Evolutionary conservation across 2,329 filamentous ascomycete genomes (phyloP), one percentile per base, ranked within the genome.

Genomic region (Aquanectria penicillioides): DNA sequence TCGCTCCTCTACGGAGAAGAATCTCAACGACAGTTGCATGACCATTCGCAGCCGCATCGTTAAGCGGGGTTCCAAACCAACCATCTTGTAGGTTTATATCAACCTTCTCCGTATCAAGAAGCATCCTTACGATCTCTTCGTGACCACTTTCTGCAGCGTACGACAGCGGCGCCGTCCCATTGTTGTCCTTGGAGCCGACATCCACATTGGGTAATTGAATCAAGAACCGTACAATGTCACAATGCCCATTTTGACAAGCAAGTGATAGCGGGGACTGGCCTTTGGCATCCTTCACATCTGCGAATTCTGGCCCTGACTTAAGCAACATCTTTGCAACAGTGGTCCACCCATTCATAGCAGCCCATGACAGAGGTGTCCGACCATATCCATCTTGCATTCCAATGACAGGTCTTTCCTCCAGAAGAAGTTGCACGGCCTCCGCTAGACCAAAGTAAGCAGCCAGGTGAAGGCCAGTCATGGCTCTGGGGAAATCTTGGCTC

Each of bases 401-500:
- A 31, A 23, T 47, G 17, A 15, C 28, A 34, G 13, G 15, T 34
- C 18, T 13, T 25, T 47, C 18, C 34, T 22, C 22, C 5, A 34
- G 28, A 12, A 34, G 18, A 5, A 33, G 28, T 12, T 29, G 9
- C n/a, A n/a, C n/a, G n/a, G n/a, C 6, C 17, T 10, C 17, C 25
- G 22, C 26, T 2, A 55, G 23, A 4, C 20, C 57, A 29, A 56
- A 56, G 13, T 28, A 38, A 25, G 50, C 56, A 11, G 59, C 50
- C n/a, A 50, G 22, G 15, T 62, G 60, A 5, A 62, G 13, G 10
- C 57, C 60, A 2, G 36, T 47, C n/a, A 28, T 11, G 9, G 5
- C 6, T 17, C 3, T 23, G 40, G 43, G 34, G 37, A 54, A 9
- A 15, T 13, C 9, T 31, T 38, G 40, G 13, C 38, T 31, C 6